These are phyloP conservation scores for Aureobasidium pullulans DNA, from an alignment of 2,329 filamentous ascomycete genomes.

Conservation along the genomic window DNA sequence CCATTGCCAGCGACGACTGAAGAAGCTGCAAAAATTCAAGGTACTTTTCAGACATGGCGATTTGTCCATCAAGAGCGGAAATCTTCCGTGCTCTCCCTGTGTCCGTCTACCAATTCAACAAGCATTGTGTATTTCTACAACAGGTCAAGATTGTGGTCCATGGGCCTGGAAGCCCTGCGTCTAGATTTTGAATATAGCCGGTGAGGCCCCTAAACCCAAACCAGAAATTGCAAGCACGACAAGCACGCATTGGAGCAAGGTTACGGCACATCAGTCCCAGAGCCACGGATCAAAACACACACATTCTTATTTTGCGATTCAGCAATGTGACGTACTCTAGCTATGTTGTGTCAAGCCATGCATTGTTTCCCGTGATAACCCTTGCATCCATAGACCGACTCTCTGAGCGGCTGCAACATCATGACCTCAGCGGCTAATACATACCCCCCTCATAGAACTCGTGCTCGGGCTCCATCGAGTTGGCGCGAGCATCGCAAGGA, in stretches of 20 bases:
- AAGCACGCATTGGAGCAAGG: background rate
- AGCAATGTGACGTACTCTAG: slow-evolving; percentile 8
- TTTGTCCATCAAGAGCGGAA: too few relatives aligned
- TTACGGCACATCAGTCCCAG: background rate
- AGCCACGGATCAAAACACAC: slow-evolving; percentile 8
- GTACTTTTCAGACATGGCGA: too few relatives aligned
- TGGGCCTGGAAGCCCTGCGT: too few relatives aligned
- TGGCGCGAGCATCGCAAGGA: background rate
- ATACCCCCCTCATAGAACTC: background rate
- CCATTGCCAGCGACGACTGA: too few relatives aligned
- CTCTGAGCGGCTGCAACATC: background rate
- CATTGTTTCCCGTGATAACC: background rate
- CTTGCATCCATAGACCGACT: background rate
- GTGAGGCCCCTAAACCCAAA: background rate
- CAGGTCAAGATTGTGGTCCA: too few relatives aligned
- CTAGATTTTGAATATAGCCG: too few relatives aligned
- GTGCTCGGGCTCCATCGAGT: background rate
- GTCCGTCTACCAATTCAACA: too few relatives aligned
- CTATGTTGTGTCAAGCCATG: background rate
- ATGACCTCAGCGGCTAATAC: background rate
- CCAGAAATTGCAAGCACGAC: background rate
- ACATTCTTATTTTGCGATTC: background rate
- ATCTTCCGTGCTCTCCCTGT: too few relatives aligned
- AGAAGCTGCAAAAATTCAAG: too few relatives aligned
- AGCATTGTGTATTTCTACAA: too few relatives aligned